phyloP scores from a whole-genome alignment of 1,284 basidiomycete species.

The Rhodotorula sp. region DNA sequence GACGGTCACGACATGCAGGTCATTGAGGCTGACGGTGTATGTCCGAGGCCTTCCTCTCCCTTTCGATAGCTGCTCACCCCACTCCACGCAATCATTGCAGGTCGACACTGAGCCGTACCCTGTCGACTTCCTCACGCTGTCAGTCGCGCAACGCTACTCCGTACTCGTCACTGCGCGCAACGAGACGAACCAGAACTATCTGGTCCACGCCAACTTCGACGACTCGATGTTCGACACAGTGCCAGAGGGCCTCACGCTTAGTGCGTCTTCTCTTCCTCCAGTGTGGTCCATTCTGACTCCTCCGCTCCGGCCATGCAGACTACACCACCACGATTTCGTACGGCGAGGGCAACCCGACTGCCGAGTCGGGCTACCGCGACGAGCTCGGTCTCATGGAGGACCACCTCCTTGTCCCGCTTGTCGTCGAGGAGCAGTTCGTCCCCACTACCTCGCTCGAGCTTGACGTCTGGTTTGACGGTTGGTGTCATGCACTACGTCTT shows the following conservation, averaged over 20 bases:
- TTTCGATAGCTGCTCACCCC: neutral
- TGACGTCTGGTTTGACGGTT: conserved; percentile 60
- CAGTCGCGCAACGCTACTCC: conserved; percentile 92
- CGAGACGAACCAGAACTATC: conserved; percentile 79
- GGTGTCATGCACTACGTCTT: neutral
- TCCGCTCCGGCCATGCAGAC: conserved; percentile 56
- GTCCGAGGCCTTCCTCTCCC: conserved; percentile 46
- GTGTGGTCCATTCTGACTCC: neutral
- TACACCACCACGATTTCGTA: conserved; percentile 76
- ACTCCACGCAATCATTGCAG: conserved; percentile 55
- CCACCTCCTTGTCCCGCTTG: conserved; percentile 63
- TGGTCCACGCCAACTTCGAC: conserved; percentile 84
- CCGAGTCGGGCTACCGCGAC: conserved; percentile 59
- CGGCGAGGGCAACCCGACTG: conserved; percentile 57
- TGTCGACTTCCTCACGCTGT: conserved; percentile 68
- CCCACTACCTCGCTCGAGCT: conserved; percentile 46
- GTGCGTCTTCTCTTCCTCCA: conserved; percentile 55
- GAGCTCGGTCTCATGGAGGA: conserved; percentile 61
- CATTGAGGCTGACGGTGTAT: conserved; percentile 79
- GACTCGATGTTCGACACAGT: conserved; percentile 78
- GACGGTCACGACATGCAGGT: conserved; percentile 86
- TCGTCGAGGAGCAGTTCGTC: conserved; percentile 60
- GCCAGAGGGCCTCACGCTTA: conserved; percentile 69
- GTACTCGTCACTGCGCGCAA: conserved; percentile 86
- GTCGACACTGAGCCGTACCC: conserved; percentile 69